Evolutionary conservation across 2,329 filamentous ascomycete species (phyloP).

Genomic region (Penicillium sp.): DNA sequence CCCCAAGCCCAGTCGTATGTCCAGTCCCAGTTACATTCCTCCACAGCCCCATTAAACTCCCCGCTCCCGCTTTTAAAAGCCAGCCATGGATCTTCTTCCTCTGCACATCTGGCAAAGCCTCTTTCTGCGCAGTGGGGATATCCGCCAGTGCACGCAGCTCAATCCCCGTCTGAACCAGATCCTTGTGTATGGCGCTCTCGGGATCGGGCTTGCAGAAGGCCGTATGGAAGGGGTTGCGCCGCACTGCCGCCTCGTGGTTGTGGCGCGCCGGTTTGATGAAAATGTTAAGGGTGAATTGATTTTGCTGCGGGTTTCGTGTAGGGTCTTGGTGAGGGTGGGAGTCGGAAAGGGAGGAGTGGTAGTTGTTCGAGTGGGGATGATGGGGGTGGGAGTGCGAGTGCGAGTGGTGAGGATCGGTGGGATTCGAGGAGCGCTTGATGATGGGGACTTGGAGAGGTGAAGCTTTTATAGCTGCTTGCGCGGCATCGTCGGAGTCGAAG

Average conservation of each 20-base stretch:
- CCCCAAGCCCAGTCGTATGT: conserved; percentile 1
- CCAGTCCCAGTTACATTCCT: neutral
- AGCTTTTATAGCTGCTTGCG: conserved; percentile 37
- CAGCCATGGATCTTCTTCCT: conserved; percentile 25
- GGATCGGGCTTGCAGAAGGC: conserved; percentile 30
- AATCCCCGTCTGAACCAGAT: conserved; percentile 33
- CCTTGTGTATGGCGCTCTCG: conserved; percentile 31
- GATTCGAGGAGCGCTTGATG: neutral
- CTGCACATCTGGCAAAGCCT: conserved; percentile 26
- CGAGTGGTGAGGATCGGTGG: neutral
- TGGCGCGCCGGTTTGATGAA: conserved; percentile 33
- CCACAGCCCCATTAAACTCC: conserved; percentile 29
- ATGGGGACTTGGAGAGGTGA: conserved; percentile 29
- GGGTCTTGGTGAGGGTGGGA: neutral
- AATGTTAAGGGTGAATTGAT: conserved; percentile 23
- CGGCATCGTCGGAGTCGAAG: conserved; percentile 43
- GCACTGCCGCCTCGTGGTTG: conserved; percentile 34
- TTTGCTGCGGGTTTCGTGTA: neutral
- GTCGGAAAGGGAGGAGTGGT: neutral
- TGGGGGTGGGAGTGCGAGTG: neutral
- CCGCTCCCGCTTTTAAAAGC: conserved; percentile 28
- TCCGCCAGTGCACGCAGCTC: conserved; percentile 39
- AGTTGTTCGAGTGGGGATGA: neutral
- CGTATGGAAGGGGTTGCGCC: conserved; percentile 40
- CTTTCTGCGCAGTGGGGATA: conserved; percentile 35